Conservation (phyloP, 1,284 basidiomycete genomes). For the Stygiomarasmius scandens region DNA sequence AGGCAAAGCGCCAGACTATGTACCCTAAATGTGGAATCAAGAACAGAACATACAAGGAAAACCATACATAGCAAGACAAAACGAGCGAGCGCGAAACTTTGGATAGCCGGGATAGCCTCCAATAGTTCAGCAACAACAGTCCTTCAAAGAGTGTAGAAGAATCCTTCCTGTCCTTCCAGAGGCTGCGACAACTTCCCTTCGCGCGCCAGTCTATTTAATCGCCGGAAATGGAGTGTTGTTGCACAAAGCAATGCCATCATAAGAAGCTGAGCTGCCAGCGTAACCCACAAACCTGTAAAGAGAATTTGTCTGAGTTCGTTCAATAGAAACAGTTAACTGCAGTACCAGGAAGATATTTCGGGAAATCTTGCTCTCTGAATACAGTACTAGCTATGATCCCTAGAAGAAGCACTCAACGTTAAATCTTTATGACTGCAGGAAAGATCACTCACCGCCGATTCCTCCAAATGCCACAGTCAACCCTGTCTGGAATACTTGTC, state of each 20-base stretch:
- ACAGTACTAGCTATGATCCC: conserved; percentile 42
- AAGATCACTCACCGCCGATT: conserved; percentile 3
- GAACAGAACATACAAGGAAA: too few species aligned
- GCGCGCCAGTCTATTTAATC: conserved; percentile 35
- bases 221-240: conserved; percentile 37
- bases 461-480: conserved; percentile 40
- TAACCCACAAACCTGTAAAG: conserved; percentile 37
- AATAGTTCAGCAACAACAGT: neutral
- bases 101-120: too few species aligned
- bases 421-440: neutral
- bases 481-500: conserved; percentile 33
- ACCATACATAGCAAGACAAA: too few species aligned
- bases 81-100: neutral
- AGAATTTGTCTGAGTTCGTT: neutral
- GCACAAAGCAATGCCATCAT: conserved; percentile 36
- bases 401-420: neutral
- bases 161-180: conserved; percentile 42
- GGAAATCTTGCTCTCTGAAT: conserved; percentile 42
- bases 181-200: conserved; percentile 37
- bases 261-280: conserved; percentile 41
- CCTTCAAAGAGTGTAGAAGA: conserved; percentile 43
- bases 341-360: conserved; percentile 44
- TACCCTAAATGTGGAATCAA: too few species aligned
- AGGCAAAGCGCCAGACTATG: too few species aligned
- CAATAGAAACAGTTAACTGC: conserved; percentile 3